Conservation (phyloP, 306 rosid species). For the Trifolium subterraneum region DNA sequence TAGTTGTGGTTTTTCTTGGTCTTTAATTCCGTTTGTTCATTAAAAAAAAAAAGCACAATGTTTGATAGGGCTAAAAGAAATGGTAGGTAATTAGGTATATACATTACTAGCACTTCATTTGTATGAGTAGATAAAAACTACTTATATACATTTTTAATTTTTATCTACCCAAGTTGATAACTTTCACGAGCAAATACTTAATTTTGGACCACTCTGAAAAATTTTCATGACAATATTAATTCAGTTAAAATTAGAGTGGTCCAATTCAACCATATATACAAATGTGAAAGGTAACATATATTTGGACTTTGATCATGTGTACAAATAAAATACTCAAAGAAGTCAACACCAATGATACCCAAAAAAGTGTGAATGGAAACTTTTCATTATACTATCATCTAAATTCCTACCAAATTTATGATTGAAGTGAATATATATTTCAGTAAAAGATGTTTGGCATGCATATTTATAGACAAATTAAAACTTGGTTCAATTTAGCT, state of each 20-base stretch:
- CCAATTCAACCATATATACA: neutral
- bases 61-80: neutral
- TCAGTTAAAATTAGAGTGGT: neutral
- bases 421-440: conserved; percentile 15
- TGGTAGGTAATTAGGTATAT: neutral
- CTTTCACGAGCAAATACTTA: neutral
- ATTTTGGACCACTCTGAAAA: neutral
- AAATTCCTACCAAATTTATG: conserved; percentile 37
- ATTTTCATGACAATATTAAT: neutral
- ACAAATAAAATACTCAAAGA: neutral
- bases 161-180: neutral
- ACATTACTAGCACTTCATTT: neutral
- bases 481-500: neutral
- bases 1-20: no score
- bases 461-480: neutral
- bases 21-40: no score
- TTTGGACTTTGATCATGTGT: neutral
- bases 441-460: conserved; percentile 8
- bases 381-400: neutral
- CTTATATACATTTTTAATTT: neutral
- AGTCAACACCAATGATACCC: neutral
- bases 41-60: no score
- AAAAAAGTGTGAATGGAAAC: neutral
- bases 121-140: neutral
- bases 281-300: conserved; percentile 3